Base-by-base conservation (phyloP, 1,284 basidiomycete species). In the Athelia sp. region DNA sequence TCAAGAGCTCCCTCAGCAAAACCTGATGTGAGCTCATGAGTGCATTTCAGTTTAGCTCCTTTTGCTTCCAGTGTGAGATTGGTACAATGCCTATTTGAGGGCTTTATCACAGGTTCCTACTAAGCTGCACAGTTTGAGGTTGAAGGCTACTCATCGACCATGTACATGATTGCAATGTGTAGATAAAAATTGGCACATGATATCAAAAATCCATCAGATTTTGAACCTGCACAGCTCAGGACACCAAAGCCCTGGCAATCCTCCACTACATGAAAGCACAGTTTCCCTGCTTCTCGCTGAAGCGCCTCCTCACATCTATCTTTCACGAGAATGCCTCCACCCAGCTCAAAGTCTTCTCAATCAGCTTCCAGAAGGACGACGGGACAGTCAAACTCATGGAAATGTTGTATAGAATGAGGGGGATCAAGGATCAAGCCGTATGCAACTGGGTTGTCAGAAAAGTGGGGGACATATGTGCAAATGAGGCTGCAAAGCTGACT, bases 401-500 rank as follows among this genome's bases (percentile, higher is more conserved):
- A 34, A 17, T 34, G 9, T 40, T 40, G 4, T 40, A 40, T 21
- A n/a, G 15, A n/a, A 17, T 40, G 4, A 21, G 36, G 19, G 36
- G 19, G 15, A 21, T 40, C n/a, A n/a, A n/a, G 15, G 36, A 21
- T 9, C 4, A 40, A n/a, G 15, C 15, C n/a, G 15, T 53, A 22
- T 22, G 40, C 14, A 43, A 43, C 13, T 53, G 54, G 51, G 35
- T 52, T 13, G 34, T 53, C 9, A 26, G 48, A 3, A 49, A 49
- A 23, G 55, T 54, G 13, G 38, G 49, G 3, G 24, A 43, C 19
- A 45, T 48, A 2, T 53, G 51, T 29, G 18, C 29, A 4, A 47
- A 43, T 26, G 54, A 57, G 32, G 47, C 44, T 9, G 43, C 43
- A 24, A 50, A 45, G 43, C 24, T 53, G 4, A 45, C 51, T 15